Evolutionary conservation across 2,329 filamentous ascomycete genomes (phyloP).

Genomic region (Claviceps lovelessii): DNA sequence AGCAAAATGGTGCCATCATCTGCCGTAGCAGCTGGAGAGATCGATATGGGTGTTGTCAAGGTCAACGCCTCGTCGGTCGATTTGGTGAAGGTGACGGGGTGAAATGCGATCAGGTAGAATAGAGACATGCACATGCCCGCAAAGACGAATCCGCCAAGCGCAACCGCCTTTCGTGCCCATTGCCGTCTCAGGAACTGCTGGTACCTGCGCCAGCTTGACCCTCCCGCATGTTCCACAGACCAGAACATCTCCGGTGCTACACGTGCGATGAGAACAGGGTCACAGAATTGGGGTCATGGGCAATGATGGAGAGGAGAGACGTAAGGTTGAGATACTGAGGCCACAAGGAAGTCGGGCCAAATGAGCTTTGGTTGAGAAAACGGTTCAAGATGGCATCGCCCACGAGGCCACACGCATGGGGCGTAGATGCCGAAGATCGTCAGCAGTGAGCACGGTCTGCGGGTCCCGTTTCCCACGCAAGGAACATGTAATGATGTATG

Average conservation of each 20-base stretch:
- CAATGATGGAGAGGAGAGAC: background rate
- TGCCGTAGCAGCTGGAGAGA: background rate
- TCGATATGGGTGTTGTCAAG: background rate
- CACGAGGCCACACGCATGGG: no score
- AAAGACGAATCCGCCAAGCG: background rate
- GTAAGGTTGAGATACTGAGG: background rate
- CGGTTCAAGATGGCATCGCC: no score
- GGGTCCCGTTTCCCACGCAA: no score
- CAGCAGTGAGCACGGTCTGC: no score
- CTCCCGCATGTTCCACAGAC: background rate
- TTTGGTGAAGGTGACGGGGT: background rate
- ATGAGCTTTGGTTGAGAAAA: no score
- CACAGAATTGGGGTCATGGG: background rate
- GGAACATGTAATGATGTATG: no score
- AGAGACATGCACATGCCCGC: background rate
- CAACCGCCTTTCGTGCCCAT: background rate
- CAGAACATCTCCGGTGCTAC: background rate
- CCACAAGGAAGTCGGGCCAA: no score
- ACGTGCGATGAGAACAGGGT: background rate
- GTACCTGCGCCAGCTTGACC: background rate
- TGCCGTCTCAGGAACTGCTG: background rate
- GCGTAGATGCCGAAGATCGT: no score
- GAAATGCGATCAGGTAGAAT: background rate
- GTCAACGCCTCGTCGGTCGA: background rate
- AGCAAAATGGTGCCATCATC: constrained; percentile 17